Base-by-base conservation (phyloP, 208 protist species). In the Crithidia fasciculata region DNA sequence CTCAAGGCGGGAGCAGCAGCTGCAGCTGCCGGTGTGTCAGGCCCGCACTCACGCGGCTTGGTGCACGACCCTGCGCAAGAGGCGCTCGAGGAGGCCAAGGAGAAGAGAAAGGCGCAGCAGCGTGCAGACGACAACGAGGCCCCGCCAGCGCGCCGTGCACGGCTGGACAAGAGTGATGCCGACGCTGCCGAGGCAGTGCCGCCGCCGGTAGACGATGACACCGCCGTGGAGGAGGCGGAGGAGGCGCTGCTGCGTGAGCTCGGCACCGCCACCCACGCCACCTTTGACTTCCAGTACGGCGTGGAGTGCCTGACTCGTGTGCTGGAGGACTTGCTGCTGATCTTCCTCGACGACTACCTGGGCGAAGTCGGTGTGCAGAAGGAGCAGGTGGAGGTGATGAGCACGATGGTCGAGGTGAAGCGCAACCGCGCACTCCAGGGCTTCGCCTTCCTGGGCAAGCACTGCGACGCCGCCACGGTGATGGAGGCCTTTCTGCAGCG, bases 301-400 rank as follows among this genome's bases (percentile, higher is more conserved):
- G 78, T 95, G 16, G 44, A 69, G 44, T 95, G 85, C 49, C 75
- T 96, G 36, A 94, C 86, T 12, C 62, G 68, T 3, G 83, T 88
- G 53, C 59, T 95, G 50, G 88, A 95, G 64, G 86, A 91, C 55
- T 64, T 96, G 36, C 84, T 97, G 72, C 75, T 78, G 43, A 91
- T 96, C 78, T 92, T 96, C 69, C 74, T 96, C 9, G 94, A 96
- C 71, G 94, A 96, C 89, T 96, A 97, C 85, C 92, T 97, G 54
- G 94, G 91, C 15, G 91, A 95, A 69, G 80, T 94, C 1, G 89
- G 91, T 8, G 73, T 82, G 64, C 90, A 97, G 76, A 97, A 97
- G 81, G 89, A 95, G 78, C 88, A 94, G 79, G 86, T 91, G 68
- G 94, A 97, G 78, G 70, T 97, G 50, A 95, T 95, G 89, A 95